These are phyloP conservation scores for Cicer pinnatifidum DNA, from an alignment of 306 rosid species.

Conservation along the genomic window DNA sequence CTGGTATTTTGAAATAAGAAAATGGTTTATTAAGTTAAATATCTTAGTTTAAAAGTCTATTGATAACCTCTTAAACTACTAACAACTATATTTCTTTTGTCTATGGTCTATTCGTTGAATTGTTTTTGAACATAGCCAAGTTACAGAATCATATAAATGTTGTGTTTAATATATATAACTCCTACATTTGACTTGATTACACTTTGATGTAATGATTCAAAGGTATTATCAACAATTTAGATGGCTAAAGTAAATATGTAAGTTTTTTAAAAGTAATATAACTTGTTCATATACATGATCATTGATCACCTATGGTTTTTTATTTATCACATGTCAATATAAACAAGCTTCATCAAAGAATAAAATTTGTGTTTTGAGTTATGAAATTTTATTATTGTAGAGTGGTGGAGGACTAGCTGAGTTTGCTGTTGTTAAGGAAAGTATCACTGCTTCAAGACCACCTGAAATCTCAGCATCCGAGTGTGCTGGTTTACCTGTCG, in stretches of 20 bases:
- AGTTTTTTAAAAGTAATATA: not conserved
- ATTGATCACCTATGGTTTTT: not conserved
- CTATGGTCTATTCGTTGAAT: not conserved
- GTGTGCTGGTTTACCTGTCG: slow-evolving; percentile 67
- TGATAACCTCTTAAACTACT: not conserved
- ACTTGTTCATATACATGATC: not conserved
- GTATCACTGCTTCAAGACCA: slow-evolving; percentile 55
- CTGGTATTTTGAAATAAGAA: slow-evolving; percentile 10
- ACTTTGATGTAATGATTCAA: slow-evolving; percentile 8
- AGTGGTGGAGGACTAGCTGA: slow-evolving; percentile 82
- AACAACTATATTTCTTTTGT: not conserved
- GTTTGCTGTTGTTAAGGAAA: slow-evolving; percentile 58
- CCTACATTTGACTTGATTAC: slow-evolving; percentile 1
- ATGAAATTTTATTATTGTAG: slow-evolving; percentile 46
- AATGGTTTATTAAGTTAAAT: not conserved
- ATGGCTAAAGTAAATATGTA: not conserved
- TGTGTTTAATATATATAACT: no score
- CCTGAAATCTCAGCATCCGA: slow-evolving; percentile 60
- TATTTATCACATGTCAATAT: slow-evolving; percentile 3
- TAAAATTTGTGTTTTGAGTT: not conserved
- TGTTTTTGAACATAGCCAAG: not conserved
- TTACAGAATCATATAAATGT: not conserved
- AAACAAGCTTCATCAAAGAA: slow-evolving; percentile 9
- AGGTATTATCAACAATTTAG: not conserved
- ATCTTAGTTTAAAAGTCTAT: not conserved